Evolutionary conservation across 2,329 filamentous ascomycete genomes (phyloP).

Genomic region (Davidsoniella virescens): DNA sequence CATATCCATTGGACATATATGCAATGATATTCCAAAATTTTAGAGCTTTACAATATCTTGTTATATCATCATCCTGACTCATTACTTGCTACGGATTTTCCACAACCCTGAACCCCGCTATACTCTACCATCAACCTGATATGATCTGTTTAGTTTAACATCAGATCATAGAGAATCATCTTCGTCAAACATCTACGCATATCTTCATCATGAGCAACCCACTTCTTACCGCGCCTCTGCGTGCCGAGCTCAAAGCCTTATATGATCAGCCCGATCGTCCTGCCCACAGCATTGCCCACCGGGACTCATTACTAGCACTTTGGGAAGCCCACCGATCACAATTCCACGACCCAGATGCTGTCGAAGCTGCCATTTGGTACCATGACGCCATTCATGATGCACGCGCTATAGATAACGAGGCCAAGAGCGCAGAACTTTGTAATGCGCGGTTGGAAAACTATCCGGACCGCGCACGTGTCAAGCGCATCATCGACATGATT

Average conservation of each 20-base stretch:
- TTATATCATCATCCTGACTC: background rate
- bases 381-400: constrained; percentile 12
- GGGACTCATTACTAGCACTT: constrained; percentile 3
- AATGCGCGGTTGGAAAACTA: background rate
- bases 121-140: too few relatives aligned
- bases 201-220: background rate
- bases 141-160: too few relatives aligned
- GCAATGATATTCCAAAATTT: too few relatives aligned
- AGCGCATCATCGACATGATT: constrained; percentile 8
- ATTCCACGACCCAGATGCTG: constrained; percentile 7
- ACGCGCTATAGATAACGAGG: constrained; percentile 16
- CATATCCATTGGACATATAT: too few relatives aligned
- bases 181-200: too few relatives aligned
- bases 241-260: background rate
- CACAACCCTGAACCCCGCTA: too few relatives aligned
- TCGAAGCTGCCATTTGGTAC: constrained; percentile 12
- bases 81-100: too few relatives aligned
- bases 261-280: constrained; percentile 7
- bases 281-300: constrained; percentile 8
- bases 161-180: too few relatives aligned
- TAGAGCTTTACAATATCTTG: background rate
- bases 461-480: constrained; percentile 3
- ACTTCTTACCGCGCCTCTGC: constrained; percentile 1
- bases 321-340: background rate
- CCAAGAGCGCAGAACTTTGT: constrained; percentile 18